Evolutionary conservation across 345 rosid genomes (phyloP).

Genomic region (Barbarea vulgaris): DNA sequence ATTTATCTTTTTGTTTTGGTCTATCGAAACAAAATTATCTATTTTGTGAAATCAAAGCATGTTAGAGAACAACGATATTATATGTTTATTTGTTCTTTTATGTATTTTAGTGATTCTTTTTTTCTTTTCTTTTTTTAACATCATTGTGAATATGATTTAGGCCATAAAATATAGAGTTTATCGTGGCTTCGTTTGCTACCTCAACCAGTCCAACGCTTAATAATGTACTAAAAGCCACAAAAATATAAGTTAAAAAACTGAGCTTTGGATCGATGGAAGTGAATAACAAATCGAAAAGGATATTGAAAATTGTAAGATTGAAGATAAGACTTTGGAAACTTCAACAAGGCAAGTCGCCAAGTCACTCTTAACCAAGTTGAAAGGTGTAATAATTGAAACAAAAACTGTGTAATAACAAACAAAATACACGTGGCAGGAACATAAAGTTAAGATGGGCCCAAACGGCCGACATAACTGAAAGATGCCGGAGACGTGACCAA

Average conservation of each 20-base stretch:
- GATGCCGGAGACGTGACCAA: conserved; percentile 37
- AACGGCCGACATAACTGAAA: conserved; percentile 33
- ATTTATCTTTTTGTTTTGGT: neutral
- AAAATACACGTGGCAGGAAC: conserved; percentile 18
- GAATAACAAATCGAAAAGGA: neutral
- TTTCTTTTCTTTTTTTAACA: no score
- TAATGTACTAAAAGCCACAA: neutral
- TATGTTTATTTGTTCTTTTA: neutral
- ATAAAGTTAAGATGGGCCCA: conserved; percentile 16
- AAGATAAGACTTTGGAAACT: neutral
- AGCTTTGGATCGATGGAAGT: neutral
- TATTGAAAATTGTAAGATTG: neutral
- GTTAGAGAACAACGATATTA: neutral
- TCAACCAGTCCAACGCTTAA: neutral
- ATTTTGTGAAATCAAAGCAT: neutral
- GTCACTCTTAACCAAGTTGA: neutral
- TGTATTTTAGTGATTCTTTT: neutral
- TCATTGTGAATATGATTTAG: neutral
- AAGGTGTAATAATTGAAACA: neutral
- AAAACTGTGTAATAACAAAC: neutral
- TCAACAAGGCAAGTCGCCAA: neutral
- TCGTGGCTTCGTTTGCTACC: neutral
- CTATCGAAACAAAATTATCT: neutral
- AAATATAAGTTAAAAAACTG: no score
- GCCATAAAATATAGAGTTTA: neutral